Percentiles rank a stretch among this genome's conserved stretches.
Evolutionary conservation across 164 flowering plant species (phyloP).

Genomic region (Euptelea pleiosperma): DNA sequence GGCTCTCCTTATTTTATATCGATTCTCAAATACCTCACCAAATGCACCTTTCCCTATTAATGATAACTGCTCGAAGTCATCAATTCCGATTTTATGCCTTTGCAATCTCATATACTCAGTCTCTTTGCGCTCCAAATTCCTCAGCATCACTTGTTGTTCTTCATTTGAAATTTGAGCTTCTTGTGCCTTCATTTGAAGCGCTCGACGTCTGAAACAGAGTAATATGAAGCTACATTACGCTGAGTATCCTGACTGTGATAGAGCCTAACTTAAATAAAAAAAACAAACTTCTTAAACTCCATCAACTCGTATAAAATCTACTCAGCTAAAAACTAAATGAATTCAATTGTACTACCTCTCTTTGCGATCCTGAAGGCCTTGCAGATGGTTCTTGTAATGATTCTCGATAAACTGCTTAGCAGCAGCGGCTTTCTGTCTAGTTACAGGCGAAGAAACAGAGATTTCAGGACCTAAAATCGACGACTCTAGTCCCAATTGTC

Average conservation of each 20-base stretch:
- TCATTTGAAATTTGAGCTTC: slow-evolving; percentile 69
- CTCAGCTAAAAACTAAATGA: background rate
- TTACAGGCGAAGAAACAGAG: slow-evolving; percentile 78
- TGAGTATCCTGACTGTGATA: no score
- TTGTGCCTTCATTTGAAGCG: slow-evolving; percentile 64
- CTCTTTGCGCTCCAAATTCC: slow-evolving; percentile 72
- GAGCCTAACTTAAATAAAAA: no score
- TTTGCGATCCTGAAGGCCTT: slow-evolving; percentile 79
- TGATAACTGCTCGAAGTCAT: slow-evolving; percentile 77
- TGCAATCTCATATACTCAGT: slow-evolving; percentile 86
- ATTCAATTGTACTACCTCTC: slow-evolving; percentile 60
- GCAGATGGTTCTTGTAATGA: slow-evolving; percentile 77
- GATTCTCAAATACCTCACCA: slow-evolving; percentile 59
- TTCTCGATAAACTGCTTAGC: slow-evolving; percentile 91
- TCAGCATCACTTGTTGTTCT: slow-evolving; percentile 75
- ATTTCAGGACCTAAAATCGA: slow-evolving; percentile 35
- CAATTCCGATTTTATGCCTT: slow-evolving; percentile 85
- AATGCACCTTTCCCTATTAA: slow-evolving; percentile 88
- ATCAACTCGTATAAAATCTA: no score
- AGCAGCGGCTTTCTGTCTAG: slow-evolving; percentile 86
- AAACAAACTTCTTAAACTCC: no score
- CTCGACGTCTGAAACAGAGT: slow-evolving; percentile 45
- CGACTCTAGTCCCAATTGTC: slow-evolving; percentile 14
- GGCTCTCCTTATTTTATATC: background rate
- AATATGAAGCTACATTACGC: background rate